Evolutionary conservation across 495 filamentous ascomycete species (phyloP), one percentile per base, ranked within the genome.

Genomic region (Patellaria atrata): DNA sequence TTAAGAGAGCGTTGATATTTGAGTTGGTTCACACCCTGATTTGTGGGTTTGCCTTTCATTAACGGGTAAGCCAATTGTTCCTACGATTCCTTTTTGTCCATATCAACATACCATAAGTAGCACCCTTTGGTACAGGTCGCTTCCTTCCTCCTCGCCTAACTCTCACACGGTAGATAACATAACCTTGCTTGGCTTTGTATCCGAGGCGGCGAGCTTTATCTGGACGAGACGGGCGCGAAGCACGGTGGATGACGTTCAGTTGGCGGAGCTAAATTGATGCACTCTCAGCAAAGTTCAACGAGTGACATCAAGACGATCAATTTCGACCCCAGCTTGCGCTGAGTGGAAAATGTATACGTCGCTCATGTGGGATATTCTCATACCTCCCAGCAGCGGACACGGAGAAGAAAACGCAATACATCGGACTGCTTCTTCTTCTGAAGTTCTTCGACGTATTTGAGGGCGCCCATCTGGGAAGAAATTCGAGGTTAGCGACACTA

Each of bases 341-440:
- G 26, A 21, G 23, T 15, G 38, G 44, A 52, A 45, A 47, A 48
- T 52, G 37, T 47, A 41, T 50, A 50, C 51, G 47, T 54, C 50
- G n/a, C n/a, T n/a, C n/a, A 14, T 22, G n/a, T 31, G 48, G 51
- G 68, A 52, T 51, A 56, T 59, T 66, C 33, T 75, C 89, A 80
- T 77, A 96, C 89, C 82, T 97, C 89, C 89, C 89, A 97, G 82
- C 91, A 96, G 68, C 89, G 85, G 59, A 97, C 91, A 61, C 89
- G 86, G 60, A 92, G 82, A 65, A 97, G 75, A 75, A 97, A 97
- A 70, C 85, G 87, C 65, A 94, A 77, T 49, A 96, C 79, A 66
- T 97, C 89, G 57, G 82, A 91, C 73, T 97, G 89, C 82, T 97
- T 97, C 81, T 93, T 93, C 82, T 96, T 96, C 60, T 91, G 82